Base-by-base conservation (phyloP, 192 early-diverging fungal species). In the Hyaloraphidium curvatum region DNA sequence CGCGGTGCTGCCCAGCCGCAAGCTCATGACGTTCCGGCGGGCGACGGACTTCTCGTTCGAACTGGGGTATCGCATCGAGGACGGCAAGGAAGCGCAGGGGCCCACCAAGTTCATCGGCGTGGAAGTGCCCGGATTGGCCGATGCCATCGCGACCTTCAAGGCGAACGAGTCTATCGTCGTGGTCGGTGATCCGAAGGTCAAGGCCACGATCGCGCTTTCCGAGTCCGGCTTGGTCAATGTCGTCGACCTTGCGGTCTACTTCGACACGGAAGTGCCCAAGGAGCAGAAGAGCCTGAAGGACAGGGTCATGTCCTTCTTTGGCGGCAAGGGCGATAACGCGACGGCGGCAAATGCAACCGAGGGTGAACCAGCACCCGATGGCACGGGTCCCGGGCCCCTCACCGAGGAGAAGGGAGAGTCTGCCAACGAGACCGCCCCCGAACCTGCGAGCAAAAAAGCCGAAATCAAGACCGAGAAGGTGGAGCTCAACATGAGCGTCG, bases 1-100 rank as follows among this genome's bases (percentile, higher is more conserved):
- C 27, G 73, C 81, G 9, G 57, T 74, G 1, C 63, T 94, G 23
- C 84, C 84, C 4, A 70, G 79, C 21, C 84, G 88, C 31, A 93
- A 92, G 57, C 66, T 87, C 30, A 81, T 97, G 68, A 83, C 68
- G 62, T 85, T 89, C 56, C 81, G 83, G 52, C 78, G 91, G 23
- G 57, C 60, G 0, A 70, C 79, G 17, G 80, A 87, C 56, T 97
- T 97, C 68, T 72, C 73, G 31, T 86, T 87, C 41, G 65, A 69
- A 48, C 48, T 87, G 17, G 72, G 72, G n/a, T 82, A 81, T 40
- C 75, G 58, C 51, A 54, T 62, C 2, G 64, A 64, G 19, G 30
- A 52, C 27, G 41, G 54, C 22, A 41, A 60, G 28, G 57, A 50
- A 13, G 53, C 60, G 16, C 51, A 54, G n/a, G 50, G 33, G 21